phyloP scores from a whole-genome alignment of 257 asterid species.

The Misopates orontium region DNA sequence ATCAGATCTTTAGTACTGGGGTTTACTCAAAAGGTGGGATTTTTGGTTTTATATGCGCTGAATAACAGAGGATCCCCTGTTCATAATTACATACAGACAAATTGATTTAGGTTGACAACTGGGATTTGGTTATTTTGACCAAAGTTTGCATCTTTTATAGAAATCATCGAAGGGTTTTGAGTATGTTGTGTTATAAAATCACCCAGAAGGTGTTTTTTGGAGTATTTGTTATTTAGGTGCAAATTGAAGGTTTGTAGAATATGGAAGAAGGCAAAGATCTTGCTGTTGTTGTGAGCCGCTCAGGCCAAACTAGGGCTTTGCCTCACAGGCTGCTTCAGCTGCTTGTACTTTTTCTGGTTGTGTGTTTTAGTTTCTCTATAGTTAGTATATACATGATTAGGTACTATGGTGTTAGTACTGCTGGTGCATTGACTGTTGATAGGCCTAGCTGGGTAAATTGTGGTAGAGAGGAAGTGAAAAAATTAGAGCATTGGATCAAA shows the following conservation, averaged over 20 bases:
- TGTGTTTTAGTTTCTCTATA: conserved; percentile 47
- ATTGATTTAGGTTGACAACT: neutral
- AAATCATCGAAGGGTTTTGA: conserved; percentile 22
- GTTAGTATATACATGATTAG: conserved; percentile 52
- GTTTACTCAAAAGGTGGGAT: too few relatives aligned
- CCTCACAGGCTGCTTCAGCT: conserved; percentile 52
- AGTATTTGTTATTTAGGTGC: conserved; percentile 10
- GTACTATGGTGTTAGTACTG: conserved; percentile 38
- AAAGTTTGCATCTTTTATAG: neutral
- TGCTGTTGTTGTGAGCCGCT: neutral
- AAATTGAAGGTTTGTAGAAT: conserved; percentile 23
- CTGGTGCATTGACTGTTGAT: conserved; percentile 23
- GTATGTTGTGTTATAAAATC: conserved; percentile 2
- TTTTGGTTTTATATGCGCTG: too few relatives aligned
- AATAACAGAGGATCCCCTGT: neutral
- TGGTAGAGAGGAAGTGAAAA: conserved; percentile 13
- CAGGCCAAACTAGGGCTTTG: conserved; percentile 48
- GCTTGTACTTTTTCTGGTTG: conserved; percentile 42
- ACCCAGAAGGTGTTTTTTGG: neutral
- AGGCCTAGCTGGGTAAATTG: conserved; percentile 38
- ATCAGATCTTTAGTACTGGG: too few relatives aligned
- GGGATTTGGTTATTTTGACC: conserved; percentile 10
- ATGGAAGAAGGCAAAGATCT: conserved; percentile 64
- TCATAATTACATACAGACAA: conserved; percentile 2
- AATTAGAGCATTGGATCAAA: conserved; percentile 40